These are phyloP conservation scores for Coemansia sp. DNA, from an alignment of 192 early-diverging fungal genomes.

Conservation along the genomic window DNA sequence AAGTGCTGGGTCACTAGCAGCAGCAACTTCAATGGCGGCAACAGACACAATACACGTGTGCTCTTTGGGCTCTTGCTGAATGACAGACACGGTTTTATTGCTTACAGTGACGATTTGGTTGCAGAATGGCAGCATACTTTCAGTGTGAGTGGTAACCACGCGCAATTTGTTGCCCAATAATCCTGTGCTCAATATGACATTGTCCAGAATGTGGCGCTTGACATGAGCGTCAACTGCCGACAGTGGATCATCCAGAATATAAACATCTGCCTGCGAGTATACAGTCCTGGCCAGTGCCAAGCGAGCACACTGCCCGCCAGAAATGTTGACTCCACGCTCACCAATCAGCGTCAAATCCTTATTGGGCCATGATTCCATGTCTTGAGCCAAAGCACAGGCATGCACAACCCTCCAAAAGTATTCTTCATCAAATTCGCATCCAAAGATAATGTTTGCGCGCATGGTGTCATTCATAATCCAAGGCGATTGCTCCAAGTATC, in stretches of 20 bases:
- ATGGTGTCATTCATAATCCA: too few relatives aligned
- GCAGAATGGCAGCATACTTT: constrained; percentile 4
- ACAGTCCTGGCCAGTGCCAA: too few relatives aligned
- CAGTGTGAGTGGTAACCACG: background rate
- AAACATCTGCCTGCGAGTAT: too few relatives aligned
- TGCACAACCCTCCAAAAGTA: background rate
- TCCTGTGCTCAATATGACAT: too few relatives aligned
- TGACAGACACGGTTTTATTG: background rate
- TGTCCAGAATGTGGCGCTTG: too few relatives aligned
- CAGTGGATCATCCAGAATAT: too few relatives aligned
- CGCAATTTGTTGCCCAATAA: constrained; percentile 9
- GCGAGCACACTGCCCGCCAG: too few relatives aligned
- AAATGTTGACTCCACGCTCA: too few relatives aligned
- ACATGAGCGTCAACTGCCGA: too few relatives aligned
- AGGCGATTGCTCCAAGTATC: constrained; percentile 75
- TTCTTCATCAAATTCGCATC: too few relatives aligned
- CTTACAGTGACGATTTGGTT: too few relatives aligned
- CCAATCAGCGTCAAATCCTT: constrained; percentile 2
- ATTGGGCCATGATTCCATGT: background rate
- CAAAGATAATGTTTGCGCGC: too few relatives aligned
- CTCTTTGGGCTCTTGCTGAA: background rate
- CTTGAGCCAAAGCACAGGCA: background rate
- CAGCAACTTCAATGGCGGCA: background rate
- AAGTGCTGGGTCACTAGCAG: background rate
- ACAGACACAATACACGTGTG: background rate